These are phyloP conservation scores for Lasiodiplodia hormozganensis DNA, from an alignment of 2,329 filamentous ascomycete genomes.

Conservation along the genomic window DNA sequence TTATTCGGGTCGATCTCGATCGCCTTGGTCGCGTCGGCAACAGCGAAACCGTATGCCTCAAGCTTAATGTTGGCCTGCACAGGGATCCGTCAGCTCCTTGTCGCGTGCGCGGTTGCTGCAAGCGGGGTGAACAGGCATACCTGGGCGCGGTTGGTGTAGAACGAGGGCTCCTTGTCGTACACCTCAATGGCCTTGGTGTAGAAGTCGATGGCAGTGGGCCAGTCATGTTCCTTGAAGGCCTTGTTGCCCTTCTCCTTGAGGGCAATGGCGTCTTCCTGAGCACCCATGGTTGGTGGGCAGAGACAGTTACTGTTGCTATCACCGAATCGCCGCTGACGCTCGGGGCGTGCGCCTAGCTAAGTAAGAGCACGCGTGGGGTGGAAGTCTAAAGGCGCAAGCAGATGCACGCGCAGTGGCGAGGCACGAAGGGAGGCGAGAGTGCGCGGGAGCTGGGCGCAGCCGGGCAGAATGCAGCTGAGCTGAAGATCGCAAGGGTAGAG, in stretches of 20 bases:
- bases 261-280: conserved; percentile 74
- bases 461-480: background rate
- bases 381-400: background rate
- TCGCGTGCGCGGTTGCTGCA: conserved; percentile 34
- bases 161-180: conserved; percentile 83
- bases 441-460: background rate
- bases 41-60: conserved; percentile 92
- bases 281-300: conserved; percentile 39
- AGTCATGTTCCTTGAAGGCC: conserved; percentile 88
- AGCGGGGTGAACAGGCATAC: conserved; percentile 57
- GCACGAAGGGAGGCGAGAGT: background rate
- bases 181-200: conserved; percentile 89
- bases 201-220: conserved; percentile 78
- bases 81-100: conserved; percentile 34
- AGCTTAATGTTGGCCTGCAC: conserved; percentile 90
- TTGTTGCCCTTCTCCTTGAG: conserved; percentile 96
- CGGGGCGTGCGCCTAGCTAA: conserved; percentile 19
- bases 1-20: conserved; percentile 88
- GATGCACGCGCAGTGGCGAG: background rate
- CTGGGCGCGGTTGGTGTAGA: conserved; percentile 94
- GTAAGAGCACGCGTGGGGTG: conserved; percentile 6
- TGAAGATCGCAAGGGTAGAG: background rate
- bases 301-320: background rate
- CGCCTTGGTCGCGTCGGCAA: conserved; percentile 88
- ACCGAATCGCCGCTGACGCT: conserved; percentile 13